These are phyloP conservation scores for Fusarium setosum DNA, from an alignment of 2,329 filamentous ascomycete genomes.

Conservation along the genomic window DNA sequence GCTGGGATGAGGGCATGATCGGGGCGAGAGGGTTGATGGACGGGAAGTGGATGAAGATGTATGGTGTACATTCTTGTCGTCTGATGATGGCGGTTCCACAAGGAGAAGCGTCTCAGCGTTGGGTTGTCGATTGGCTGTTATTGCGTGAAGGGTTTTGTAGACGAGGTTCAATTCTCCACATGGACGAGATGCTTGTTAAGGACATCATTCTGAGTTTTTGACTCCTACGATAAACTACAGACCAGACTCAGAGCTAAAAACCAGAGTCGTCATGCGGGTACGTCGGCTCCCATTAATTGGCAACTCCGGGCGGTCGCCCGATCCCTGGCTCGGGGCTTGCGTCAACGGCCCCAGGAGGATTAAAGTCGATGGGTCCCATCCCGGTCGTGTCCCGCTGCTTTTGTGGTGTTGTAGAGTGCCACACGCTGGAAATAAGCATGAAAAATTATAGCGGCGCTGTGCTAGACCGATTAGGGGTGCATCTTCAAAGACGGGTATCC, in stretches of 20 bases:
- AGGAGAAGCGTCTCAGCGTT: neutral
- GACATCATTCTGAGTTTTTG: too few relatives aligned
- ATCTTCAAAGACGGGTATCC: neutral
- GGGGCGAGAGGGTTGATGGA: too few relatives aligned
- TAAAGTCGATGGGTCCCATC: neutral
- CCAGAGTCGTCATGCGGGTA: neutral
- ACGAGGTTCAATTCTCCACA: neutral
- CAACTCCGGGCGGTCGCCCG: slow-evolving; percentile 26
- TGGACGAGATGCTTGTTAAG: too few relatives aligned
- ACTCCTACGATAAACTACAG: too few relatives aligned
- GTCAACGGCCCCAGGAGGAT: slow-evolving; percentile 15
- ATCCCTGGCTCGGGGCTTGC: slow-evolving; percentile 25
- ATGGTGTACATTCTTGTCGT: neutral
- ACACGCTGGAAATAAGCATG: neutral
- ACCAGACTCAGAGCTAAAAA: too few relatives aligned
- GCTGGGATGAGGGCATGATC: neutral
- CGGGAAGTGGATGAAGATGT: too few relatives aligned
- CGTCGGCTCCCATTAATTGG: neutral
- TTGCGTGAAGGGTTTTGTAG: neutral
- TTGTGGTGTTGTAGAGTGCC: neutral
- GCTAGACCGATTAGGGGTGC: neutral
- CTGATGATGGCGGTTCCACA: neutral
- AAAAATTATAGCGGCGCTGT: neutral
- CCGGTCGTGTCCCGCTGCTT: neutral
- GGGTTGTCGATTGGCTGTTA: neutral